Base-by-base conservation (phyloP, 768 basidiomycete genomes). In the Suillus americanus region DNA sequence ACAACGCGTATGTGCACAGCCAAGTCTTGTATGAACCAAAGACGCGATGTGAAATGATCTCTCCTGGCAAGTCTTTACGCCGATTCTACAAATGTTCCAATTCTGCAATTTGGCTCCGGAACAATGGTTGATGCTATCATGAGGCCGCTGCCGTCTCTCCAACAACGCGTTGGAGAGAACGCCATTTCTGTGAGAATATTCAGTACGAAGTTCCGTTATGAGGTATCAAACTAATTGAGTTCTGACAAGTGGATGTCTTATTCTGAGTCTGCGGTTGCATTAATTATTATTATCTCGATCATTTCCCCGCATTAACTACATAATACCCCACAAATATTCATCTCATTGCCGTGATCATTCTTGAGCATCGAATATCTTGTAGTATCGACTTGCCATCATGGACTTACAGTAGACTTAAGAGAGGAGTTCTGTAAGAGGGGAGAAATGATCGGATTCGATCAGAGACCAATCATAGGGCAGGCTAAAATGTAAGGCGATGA, bases 401-500 rank as follows among this genome's bases (percentile, higher is more conserved):
- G 33, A 33, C 37, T 38, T n/a, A n/a, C n/a, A n/a, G 37, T 38
- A 12, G 37, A 38, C 37, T 25, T 5, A 50, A 16, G 25, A 28
- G 7, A 28, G 14, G 50, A 51, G 50, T 28, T 50, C 23, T 23
- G 5, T n/a, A 25, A 25, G 23, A 37, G 10, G 13, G 48, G 48
- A 48, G 64, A 18, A 14, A 45, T 43, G 62, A 63, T 56, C 56
- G 33, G 2, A n/a, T 33, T 45, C 5, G 59, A 61, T 40, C 35
- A 25, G 3, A 0, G 2, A 33, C 33, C 33, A 33, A 33, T 33
- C 5, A 33, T 40, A n/a, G 16, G 20, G 25, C 48, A 43, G 25
- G 0, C 37, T 7, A 41, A 60, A 43, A 56, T 54, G 60, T 53
- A 64, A 64, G 25, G 6, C 12, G 2, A n/a, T 33, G 48, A 41